These are phyloP conservation scores for Sambucus nigra DNA, from an alignment of 129 eudicot species.

Conservation along the genomic window DNA sequence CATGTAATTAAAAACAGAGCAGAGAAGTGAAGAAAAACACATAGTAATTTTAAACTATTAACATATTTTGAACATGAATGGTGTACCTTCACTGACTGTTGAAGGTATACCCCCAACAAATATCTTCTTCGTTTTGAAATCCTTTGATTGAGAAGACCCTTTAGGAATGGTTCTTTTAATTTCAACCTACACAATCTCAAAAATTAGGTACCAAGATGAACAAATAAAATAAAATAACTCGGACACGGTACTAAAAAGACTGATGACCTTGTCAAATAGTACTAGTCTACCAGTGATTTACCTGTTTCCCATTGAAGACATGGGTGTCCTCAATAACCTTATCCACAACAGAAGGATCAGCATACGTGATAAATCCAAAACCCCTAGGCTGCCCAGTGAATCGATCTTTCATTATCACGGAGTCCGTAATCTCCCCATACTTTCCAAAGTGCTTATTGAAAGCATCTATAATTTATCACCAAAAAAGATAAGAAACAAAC, in stretches of 20 bases:
- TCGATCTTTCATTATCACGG: slow-evolving; percentile 32
- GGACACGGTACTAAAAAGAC: neutral
- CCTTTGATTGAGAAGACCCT: slow-evolving; percentile 26
- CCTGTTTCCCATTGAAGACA: slow-evolving; percentile 30
- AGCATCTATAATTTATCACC: slow-evolving; percentile 8
- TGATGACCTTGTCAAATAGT: neutral
- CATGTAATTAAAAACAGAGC: neutral
- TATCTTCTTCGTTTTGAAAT: slow-evolving; percentile 29
- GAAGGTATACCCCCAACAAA: slow-evolving; percentile 33
- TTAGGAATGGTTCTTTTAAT: slow-evolving; percentile 34
- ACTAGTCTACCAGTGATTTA: neutral
- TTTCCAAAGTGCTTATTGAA: slow-evolving; percentile 28
- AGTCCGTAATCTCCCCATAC: slow-evolving; percentile 32
- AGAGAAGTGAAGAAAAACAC: neutral
- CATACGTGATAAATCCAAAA: slow-evolving; percentile 32
- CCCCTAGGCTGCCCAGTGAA: slow-evolving; percentile 27
- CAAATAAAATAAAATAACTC: neutral
- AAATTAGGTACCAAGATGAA: neutral
- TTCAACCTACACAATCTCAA: slow-evolving; percentile 18
- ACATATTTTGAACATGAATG: neutral
- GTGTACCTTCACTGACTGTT: slow-evolving; percentile 21
- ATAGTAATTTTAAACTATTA: neutral
- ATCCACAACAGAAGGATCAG: slow-evolving; percentile 29
- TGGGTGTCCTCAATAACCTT: slow-evolving; percentile 25
- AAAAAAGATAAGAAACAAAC: no score